Base-by-base conservation (phyloP, 2,329 filamentous ascomycete genomes). In the Exophiala spinifera region DNA sequence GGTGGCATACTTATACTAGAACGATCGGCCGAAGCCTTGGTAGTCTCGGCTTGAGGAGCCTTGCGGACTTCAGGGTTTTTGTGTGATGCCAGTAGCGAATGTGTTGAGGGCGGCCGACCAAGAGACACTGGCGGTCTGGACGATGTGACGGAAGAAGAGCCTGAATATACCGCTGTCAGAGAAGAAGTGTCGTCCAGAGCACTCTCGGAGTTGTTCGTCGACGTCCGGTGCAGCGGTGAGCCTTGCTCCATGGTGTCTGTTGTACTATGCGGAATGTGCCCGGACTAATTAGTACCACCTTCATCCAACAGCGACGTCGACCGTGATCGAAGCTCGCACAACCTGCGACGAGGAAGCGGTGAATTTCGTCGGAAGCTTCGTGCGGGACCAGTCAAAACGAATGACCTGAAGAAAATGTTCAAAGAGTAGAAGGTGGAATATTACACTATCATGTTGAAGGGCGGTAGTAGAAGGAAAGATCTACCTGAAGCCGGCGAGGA, bases 1-100 rank as follows among this genome's bases (percentile, higher is more conserved):
- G 82, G 78, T 36, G 84, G 82, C 79, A 87, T 85, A 61, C 81
- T 86, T 57, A 86, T 76, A 68, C 77, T 85, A 53, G 83, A 77
- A 65, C 79, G 77, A 54, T 83, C 82, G 59, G 80, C 77, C 67
- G 81, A 77, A 59, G 76, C 75, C 52, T 79, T 77, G 56, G 79
- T 80, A 25, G 79, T 80, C 60, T 81, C 80, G 31, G 84, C 76
- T 64, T 87, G 83, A 53, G 78, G 79, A 69, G 86, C 87, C 57
- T 79, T 79, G 61, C 70, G 70, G 15, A 64, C 61, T 45, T 65
- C 61, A 6, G 67, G 51, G 25, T 66, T 64, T 31, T 67, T 64
- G 55, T 65, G 62, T 37, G 76, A 42, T 72, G 49, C 77, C 74
- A 58, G 79, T 75, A 55, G 77, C 74, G 57, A 82, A 59, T 74